Evolutionary conservation across 1,284 basidiomycete species (phyloP), one percentile per base, ranked within the genome.

Genomic region (Ganoderma meredithae): DNA sequence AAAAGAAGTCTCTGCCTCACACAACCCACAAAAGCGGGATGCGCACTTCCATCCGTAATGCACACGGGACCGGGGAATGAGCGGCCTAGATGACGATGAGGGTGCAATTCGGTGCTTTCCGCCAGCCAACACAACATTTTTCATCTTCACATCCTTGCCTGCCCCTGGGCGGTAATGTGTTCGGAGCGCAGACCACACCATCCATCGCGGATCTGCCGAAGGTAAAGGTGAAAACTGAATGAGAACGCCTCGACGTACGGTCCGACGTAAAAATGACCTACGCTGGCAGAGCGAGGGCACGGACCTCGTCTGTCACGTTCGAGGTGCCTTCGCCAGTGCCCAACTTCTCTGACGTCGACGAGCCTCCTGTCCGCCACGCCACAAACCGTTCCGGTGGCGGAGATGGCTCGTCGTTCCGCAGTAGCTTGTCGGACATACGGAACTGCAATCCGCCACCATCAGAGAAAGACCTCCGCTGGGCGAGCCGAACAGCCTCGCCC

Each of bases 21-120:
- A 41, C n/a, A 3, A 8, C 39, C 22, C 58, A 22, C 58, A 27
- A 17, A n/a, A 6, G 33, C 33, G 56, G 56, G 9, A 39, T 9
- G 53, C 39, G 58, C 13, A 40, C 58, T 22, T 39, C 39, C 36
- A 25, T 39, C 58, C 19, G 6, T 12, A 59, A 22, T 39, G n/a
- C 22, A 22, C 58, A 40, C n/a, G 19, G 31, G 33, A 13, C 1
- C 58, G 58, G 58, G 27, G 13, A 15, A 41, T 40, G 58, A 41
- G 39, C 39, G 58, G 36, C 22, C 36, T 60, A 33, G n/a, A 58
- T 58, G 55, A 58, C 33, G 55, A 58, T 19, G 55, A 58, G 55
- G 55, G 55, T 36, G 31, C 55, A n/a, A 8, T n/a, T 58, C 31
- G 27, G 31, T 55, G 33, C 33, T 58, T 39, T 39, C 55, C 55